phyloP scores from a whole-genome alignment of 306 rosid species.

The Acmispon strigosus region DNA sequence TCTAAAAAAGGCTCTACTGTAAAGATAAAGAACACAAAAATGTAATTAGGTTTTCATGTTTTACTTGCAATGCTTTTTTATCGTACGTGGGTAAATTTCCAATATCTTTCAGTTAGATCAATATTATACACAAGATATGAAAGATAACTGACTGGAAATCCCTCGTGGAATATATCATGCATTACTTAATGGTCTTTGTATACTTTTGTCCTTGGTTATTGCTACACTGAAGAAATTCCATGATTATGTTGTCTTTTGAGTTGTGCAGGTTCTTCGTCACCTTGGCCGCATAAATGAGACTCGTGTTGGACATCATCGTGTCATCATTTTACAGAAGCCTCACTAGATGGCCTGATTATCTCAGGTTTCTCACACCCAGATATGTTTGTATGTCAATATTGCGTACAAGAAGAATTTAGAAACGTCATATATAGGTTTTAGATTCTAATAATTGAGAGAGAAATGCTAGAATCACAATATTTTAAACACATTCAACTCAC shows the following conservation, averaged over 20 bases:
- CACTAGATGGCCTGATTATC: slow-evolving; percentile 21
- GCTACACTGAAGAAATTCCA: neutral
- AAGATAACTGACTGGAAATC: no score
- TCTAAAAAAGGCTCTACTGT: neutral
- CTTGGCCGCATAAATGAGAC: slow-evolving; percentile 84
- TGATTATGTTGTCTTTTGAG: neutral
- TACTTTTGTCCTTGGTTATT: no score
- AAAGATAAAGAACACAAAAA: neutral
- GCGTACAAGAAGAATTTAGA: neutral
- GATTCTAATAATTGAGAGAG: neutral
- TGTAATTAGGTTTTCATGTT: neutral
- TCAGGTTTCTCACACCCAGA: neutral
- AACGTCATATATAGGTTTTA: neutral
- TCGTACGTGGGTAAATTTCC: no score
- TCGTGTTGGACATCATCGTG: slow-evolving; percentile 77
- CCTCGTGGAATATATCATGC: no score
- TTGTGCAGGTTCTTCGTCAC: slow-evolving; percentile 88
- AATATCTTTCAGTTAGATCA: no score
- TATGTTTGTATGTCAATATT: neutral
- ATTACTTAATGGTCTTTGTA: no score
- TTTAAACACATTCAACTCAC: neutral
- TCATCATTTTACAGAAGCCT: slow-evolving; percentile 65
- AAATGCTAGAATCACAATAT: no score
- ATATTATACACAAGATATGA: no score
- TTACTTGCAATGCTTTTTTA: neutral